Base-by-base conservation (phyloP, 225 moss, liverwort and hornwort genomes). In the Lunularia cruciata region DNA sequence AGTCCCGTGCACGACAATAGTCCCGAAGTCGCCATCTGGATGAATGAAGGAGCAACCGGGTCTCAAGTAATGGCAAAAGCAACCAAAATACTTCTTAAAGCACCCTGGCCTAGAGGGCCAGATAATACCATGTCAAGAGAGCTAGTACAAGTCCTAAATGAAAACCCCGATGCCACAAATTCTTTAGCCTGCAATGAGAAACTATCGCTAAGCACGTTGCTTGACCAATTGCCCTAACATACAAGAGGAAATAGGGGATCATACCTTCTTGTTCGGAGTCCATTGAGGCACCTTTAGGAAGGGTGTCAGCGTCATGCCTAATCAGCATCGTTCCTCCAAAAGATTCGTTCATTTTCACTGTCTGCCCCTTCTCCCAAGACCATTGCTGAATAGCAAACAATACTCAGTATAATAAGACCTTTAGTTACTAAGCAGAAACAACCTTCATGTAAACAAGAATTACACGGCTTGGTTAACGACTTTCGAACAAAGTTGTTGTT, bases 321-420 rank as follows among this genome's bases (percentile, higher is more conserved):
- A 99, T 91, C 6, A 99, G 81, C 79, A 99, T 85, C 7, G 98
- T 99, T 54, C 93, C 98, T 74, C 77, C 91, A 75, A 85, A 82
- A 46, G 90, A 89, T 67, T 91, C 96, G 57, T 93, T 83, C 93
- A 99, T 91, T 69, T 99, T 99, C 57, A 91, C 91, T 6, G 98
- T 93, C 72, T 89, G 89, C 56, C 98, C 98, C 72, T 99, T 93
- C 78, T 99, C 98, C 98, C 93, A 99, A 5, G 98, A 93, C 52
- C 91, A 84, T 62, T 73, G 90, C 75, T 92, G 69, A n/a, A n/a
- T n/a, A n/a, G n/a, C n/a, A n/a, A n/a, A n/a, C n/a, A n/a, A n/a
- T n/a, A n/a, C n/a, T n/a, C n/a, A n/a, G n/a, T n/a, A n/a, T n/a
- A n/a, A n/a, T n/a, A n/a, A n/a, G n/a, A n/a, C n/a, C n/a, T n/a